These are phyloP conservation scores for Nothophytophthora sp. DNA, from an alignment of 352 stramenopile genomes.

Conservation along the genomic window DNA sequence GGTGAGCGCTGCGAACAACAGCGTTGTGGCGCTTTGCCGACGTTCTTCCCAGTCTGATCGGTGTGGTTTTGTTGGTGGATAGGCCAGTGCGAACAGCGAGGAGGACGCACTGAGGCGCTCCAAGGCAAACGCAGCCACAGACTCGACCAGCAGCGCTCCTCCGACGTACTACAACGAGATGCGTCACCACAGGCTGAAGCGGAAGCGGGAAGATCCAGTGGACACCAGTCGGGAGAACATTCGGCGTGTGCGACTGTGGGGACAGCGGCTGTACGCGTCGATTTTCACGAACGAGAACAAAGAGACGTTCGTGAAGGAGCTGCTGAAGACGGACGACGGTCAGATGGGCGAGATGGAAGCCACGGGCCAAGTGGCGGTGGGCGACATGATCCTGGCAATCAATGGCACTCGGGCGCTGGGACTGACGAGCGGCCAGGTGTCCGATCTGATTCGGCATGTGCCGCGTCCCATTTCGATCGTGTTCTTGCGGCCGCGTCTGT, in stretches of 20 bases:
- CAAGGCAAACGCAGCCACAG: neutral
- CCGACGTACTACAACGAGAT: slow-evolving; percentile 29
- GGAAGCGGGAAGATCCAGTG: slow-evolving; percentile 33
- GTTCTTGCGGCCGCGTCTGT: slow-evolving; percentile 33
- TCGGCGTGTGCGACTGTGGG: slow-evolving; percentile 51
- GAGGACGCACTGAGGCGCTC: slow-evolving; percentile 32
- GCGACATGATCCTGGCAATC: slow-evolving; percentile 61
- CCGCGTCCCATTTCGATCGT: slow-evolving; percentile 47
- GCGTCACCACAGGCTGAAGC: slow-evolving; percentile 36
- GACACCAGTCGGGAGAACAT: slow-evolving; percentile 2
- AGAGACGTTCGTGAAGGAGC: slow-evolving; percentile 53
- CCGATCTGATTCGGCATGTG: slow-evolving; percentile 47
- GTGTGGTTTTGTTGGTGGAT: neutral
- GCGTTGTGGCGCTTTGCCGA: neutral
- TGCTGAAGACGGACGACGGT: slow-evolving; percentile 50
- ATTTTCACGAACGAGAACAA: slow-evolving; percentile 55
- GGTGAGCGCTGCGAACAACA: slow-evolving; percentile 1
- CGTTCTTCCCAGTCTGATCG: too few species aligned
- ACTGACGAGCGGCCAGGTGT: slow-evolving; percentile 41
- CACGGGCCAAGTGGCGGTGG: slow-evolving; percentile 42
- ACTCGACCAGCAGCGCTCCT: neutral
- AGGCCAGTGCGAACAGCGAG: slow-evolving; percentile 21
- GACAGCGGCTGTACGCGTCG: slow-evolving; percentile 59
- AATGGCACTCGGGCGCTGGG: slow-evolving; percentile 31
- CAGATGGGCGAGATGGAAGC: slow-evolving; percentile 62